A percentile compares a stretch with the other conserved stretches of the same genome.
These are phyloP conservation scores for Kodamaea arcana DNA, from an alignment of 1,139 yeast genomes.

Conservation along the genomic window DNA sequence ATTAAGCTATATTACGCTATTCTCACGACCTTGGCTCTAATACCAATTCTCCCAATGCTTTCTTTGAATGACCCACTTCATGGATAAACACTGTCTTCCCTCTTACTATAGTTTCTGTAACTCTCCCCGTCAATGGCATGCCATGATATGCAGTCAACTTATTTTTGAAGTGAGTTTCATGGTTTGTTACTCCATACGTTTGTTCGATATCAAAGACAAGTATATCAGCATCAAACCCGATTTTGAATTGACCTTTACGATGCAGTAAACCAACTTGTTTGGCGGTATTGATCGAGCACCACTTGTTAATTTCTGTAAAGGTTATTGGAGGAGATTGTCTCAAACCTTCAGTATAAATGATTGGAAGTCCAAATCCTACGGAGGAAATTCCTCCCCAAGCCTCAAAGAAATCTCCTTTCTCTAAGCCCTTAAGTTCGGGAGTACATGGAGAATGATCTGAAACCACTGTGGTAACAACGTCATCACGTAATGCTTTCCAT, in stretches of 20 bases:
- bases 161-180: conserved; percentile 69
- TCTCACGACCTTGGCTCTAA: conserved; percentile 46
- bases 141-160: conserved; percentile 86
- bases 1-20: too few relatives aligned
- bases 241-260: conserved; percentile 63
- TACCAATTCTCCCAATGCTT: conserved; percentile 56
- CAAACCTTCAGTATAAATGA: conserved; percentile 71
- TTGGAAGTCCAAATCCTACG: conserved; percentile 84
- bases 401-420: conserved; percentile 78
- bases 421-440: conserved; percentile 78
- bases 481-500: conserved; percentile 71
- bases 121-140: conserved; percentile 61
- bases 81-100: conserved; percentile 64
- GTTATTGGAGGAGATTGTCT: conserved; percentile 51
- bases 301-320: conserved; percentile 59
- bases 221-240: conserved; percentile 86
- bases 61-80: conserved; percentile 52
- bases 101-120: conserved; percentile 71
- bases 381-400: conserved; percentile 99
- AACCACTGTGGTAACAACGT: conserved; percentile 77
- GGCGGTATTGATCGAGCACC: conserved; percentile 85
- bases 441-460: conserved; percentile 97
- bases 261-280: conserved; percentile 75
- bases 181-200: conserved; percentile 53
- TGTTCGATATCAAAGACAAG: conserved; percentile 69